Conservation (phyloP, 2,329 filamentous ascomycete genomes). For the Claviceps quebecensis region DNA sequence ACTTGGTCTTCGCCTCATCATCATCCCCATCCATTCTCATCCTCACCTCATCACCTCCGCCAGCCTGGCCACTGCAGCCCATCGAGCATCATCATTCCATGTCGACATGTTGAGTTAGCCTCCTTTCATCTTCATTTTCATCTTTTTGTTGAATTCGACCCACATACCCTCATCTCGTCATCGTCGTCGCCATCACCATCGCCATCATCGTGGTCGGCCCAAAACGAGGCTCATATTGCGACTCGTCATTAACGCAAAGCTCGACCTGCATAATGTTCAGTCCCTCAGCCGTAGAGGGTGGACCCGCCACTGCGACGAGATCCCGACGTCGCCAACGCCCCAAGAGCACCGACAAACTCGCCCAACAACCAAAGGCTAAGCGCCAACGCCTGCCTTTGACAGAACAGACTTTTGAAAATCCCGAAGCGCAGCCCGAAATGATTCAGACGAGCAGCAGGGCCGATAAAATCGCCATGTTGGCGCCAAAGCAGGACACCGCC, state of each 20-base stretch:
- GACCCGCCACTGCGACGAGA: slow-evolving; percentile 41
- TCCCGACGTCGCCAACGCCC: slow-evolving; percentile 49
- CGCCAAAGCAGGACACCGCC: slow-evolving; percentile 29
- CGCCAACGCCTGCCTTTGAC: slow-evolving; percentile 43
- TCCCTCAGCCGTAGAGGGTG: slow-evolving; percentile 34
- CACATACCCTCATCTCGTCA: too few relatives aligned
- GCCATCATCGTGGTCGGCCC: neutral
- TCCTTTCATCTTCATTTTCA: neutral
- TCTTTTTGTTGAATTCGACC: neutral
- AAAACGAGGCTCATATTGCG: slow-evolving; percentile 1
- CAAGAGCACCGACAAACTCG: slow-evolving; percentile 37
- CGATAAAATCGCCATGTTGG: slow-evolving; percentile 31
- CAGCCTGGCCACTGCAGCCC: slow-evolving; percentile 1
- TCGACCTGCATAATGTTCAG: slow-evolving; percentile 40
- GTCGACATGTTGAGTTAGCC: slow-evolving; percentile 8
- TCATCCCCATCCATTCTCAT: neutral
- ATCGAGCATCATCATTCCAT: slow-evolving; percentile 1
- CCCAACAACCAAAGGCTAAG: slow-evolving; percentile 49
- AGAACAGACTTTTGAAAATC: slow-evolving; percentile 42
- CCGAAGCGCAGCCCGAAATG: slow-evolving; percentile 37
- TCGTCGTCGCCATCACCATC: neutral
- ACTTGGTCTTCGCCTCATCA: neutral
- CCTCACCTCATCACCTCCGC: neutral
- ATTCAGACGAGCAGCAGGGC: slow-evolving; percentile 35
- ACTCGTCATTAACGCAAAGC: neutral